Evolutionary conservation across 2,329 filamentous ascomycete species (phyloP), one percentile per base, ranked within the genome.

Genomic region (Paecilomyces sp.): DNA sequence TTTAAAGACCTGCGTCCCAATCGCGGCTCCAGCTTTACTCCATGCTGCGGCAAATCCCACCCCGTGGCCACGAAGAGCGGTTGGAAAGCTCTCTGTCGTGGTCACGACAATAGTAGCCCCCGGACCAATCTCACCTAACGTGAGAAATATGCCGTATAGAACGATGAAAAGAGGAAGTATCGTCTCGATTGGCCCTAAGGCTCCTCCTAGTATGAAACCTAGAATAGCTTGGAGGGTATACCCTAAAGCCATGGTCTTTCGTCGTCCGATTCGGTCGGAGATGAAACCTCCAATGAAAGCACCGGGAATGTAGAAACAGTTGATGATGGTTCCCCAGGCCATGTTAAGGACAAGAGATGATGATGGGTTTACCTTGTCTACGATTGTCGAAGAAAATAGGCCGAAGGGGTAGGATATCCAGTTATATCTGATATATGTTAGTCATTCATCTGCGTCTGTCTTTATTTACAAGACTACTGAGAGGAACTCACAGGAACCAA

Each of bases 351-450:
- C 64, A 1, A 81, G 66, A 5, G 74, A 78, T 13, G 78, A 73
- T 33, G 71, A 71, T 0, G 76, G 67, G 50, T 80, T 79, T 30
- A 78, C 70, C n/a, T 74, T 71, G 2, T 70, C 70, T 55, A 83
- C 77, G 59, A 84, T 84, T 12, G 81, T 82, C 0, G 80, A 80
- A 62, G 77, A 79, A 67, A 84, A 84, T 18, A 85, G 77, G 1
- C 81, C 81, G 61, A 84, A 83, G 0, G 82, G 82, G 60, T 81
- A 81, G 0, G 80, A 78, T 54, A 85, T 79, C 66, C 79, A 85
- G 65, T 85, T 81, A 67, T 85, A 80, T 8, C 74, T 47, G 41
- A 47, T 47, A n/a, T 47, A 8, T 22, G 41, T 47, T n/a, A 47
- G 41, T 3, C 5, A 47, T 18, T 18, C 22, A 4, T 47, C 3